Evolutionary conservation across 192 early-diverging fungal genomes (phyloP).

Genomic region (Coemansia sp.): DNA sequence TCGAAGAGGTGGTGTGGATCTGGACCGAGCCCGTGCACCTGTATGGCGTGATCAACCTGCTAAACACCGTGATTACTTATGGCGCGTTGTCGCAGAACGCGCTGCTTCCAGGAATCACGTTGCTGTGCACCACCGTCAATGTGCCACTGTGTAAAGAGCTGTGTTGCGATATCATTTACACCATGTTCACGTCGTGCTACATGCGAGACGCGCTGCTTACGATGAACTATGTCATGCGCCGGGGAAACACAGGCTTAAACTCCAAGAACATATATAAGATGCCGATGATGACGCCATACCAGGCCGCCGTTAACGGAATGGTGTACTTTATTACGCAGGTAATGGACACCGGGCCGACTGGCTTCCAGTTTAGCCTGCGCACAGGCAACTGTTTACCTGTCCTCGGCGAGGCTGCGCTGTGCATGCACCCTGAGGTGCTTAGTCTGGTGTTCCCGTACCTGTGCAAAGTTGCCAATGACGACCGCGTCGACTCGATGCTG

Average conservation of each 20-base stretch:
- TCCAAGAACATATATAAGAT: slow-evolving; percentile 20
- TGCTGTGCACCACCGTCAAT: slow-evolving; percentile 45
- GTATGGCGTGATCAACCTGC: slow-evolving; percentile 32
- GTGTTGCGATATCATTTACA: slow-evolving; percentile 44
- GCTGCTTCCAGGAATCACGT: slow-evolving; percentile 27
- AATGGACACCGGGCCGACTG: slow-evolving; percentile 50
- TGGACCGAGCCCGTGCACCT: slow-evolving; percentile 40
- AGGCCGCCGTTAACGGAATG: slow-evolving; percentile 51
- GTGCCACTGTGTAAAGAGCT: slow-evolving; percentile 29
- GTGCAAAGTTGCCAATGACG: slow-evolving; percentile 47
- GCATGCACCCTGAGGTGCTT: slow-evolving; percentile 45
- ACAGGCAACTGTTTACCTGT: slow-evolving; percentile 53
- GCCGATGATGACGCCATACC: slow-evolving; percentile 33
- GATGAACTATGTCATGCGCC: slow-evolving; percentile 50
- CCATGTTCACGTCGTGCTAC: slow-evolving; percentile 52
- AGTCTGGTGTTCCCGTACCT: slow-evolving; percentile 48
- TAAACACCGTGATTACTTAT: slow-evolving; percentile 47
- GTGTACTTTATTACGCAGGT: slow-evolving; percentile 53
- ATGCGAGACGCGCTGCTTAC: slow-evolving; percentile 50
- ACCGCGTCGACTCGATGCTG: slow-evolving; percentile 40
- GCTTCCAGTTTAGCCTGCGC: slow-evolving; percentile 52
- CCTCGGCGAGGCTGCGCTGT: slow-evolving; percentile 40
- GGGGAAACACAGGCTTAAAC: slow-evolving; percentile 25
- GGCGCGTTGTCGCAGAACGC: slow-evolving; percentile 37
- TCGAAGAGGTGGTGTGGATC: slow-evolving; percentile 34